These are phyloP conservation scores for Globisporangium alternatum DNA, from an alignment of 352 stramenopile species.

Conservation along the genomic window DNA sequence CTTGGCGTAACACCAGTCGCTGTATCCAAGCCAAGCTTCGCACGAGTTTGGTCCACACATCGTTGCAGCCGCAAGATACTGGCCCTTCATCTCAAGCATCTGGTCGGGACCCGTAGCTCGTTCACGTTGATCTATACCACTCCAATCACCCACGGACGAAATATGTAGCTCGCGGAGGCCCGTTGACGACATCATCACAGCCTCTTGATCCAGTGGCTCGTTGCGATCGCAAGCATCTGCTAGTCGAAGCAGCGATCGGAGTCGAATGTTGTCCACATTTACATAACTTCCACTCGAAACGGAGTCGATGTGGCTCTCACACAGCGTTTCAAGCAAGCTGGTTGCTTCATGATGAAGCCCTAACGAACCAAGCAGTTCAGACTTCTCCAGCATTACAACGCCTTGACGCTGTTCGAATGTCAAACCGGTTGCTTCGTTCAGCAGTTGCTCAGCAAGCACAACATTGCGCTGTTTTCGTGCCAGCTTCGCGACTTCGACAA, in stretches of 20 bases:
- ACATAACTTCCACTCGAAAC: neutral
- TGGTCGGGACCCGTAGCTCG: slow-evolving; percentile 20
- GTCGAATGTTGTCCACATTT: neutral
- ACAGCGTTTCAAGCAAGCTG: slow-evolving; percentile 28
- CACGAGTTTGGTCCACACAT: slow-evolving; percentile 31
- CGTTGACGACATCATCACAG: neutral
- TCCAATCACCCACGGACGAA: neutral
- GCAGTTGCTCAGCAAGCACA: slow-evolving; percentile 27
- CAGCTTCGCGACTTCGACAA: slow-evolving; percentile 38
- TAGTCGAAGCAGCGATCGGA: slow-evolving; percentile 31
- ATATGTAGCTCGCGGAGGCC: neutral
- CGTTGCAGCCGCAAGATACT: slow-evolving; percentile 28
- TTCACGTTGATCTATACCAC: neutral
- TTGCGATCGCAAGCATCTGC: slow-evolving; percentile 18
- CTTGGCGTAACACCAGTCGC: slow-evolving; percentile 70
- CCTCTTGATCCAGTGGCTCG: slow-evolving; percentile 19
- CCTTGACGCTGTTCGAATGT: neutral
- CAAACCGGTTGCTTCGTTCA: slow-evolving; percentile 22
- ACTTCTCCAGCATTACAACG: slow-evolving; percentile 31
- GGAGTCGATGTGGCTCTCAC: slow-evolving; percentile 7
- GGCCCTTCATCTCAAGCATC: slow-evolving; percentile 12
- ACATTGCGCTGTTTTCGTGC: slow-evolving; percentile 61
- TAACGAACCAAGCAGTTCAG: slow-evolving; percentile 32
- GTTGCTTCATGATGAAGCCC: slow-evolving; percentile 31
- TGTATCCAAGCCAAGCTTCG: slow-evolving; percentile 59